A percentile compares a stretch with the other conserved stretches of the same genome.
Evolutionary conservation across 176 grass and related monocot species (phyloP).

Genomic region (Coix lacrymajobi): DNA sequence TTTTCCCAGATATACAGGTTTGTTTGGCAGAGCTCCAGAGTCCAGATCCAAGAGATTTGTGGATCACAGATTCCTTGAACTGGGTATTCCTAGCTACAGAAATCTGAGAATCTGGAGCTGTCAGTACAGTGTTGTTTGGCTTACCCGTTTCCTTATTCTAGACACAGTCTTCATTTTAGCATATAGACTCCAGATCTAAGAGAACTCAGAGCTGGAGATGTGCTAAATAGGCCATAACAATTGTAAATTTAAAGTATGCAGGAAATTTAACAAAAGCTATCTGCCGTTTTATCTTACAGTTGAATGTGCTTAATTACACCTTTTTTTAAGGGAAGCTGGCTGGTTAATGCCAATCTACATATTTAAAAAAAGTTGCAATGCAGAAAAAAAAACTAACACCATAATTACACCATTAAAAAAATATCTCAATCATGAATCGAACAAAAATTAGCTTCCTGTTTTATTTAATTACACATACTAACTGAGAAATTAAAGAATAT

Average conservation of each 20-base stretch:
- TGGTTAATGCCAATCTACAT: neutral
- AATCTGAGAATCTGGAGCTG: neutral
- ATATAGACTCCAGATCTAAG: neutral
- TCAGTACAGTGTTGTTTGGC: neutral
- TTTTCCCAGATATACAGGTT: neutral
- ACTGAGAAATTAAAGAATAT: neutral
- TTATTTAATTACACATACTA: neutral
- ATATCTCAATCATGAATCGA: neutral
- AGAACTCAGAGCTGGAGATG: neutral
- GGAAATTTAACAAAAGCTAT: neutral
- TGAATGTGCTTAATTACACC: neutral
- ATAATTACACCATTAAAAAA: slow-evolving; percentile 1
- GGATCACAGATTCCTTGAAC: neutral
- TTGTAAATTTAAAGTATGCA: neutral
- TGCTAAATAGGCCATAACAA: neutral
- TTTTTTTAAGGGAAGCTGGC: neutral
- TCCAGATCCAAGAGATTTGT: neutral
- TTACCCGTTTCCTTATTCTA: neutral
- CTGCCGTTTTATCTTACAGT: neutral
- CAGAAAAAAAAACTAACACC: neutral
- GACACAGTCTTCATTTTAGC: neutral
- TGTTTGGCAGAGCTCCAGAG: neutral
- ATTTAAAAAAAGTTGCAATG: neutral
- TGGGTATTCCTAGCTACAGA: neutral
- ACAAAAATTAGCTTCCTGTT: neutral